Percentiles rank a stretch among this genome's conserved stretches.
phyloP scores from a whole-genome alignment of 1,139 yeast genomes.

The Pichia sp. region DNA sequence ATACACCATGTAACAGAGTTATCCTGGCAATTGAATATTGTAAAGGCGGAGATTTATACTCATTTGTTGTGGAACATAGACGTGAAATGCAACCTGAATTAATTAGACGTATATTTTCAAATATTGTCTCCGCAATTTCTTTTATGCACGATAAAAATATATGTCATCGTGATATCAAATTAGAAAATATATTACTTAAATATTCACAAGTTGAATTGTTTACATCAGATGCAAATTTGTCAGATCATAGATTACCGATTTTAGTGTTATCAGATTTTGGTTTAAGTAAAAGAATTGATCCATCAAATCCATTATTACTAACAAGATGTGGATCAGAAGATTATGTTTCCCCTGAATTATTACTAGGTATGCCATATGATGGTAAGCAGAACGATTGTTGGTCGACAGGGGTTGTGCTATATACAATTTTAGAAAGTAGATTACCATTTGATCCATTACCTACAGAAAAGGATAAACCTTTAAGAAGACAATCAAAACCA shows the following conservation, averaged over 20 bases:
- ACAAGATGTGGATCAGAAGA: conserved; percentile 96
- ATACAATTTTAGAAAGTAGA: conserved; percentile 74
- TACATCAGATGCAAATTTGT: conserved; percentile 22
- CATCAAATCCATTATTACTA: conserved; percentile 53
- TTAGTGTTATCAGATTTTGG: conserved; percentile 84
- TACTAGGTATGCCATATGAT: conserved; percentile 85
- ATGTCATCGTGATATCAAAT: conserved; percentile 82
- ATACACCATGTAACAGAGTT: conserved; percentile 27
- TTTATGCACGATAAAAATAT: conserved; percentile 63
- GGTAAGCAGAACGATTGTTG: conserved; percentile 88
- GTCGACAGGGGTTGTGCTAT: conserved; percentile 89
- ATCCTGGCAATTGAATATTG: conserved; percentile 70
- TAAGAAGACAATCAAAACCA: conserved; percentile 48
- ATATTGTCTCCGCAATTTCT: conserved; percentile 60
- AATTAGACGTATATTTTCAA: conserved; percentile 59
- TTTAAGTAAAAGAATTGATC: conserved; percentile 60
- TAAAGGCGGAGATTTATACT: conserved; percentile 77
- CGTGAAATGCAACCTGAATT: conserved; percentile 38
- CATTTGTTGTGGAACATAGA: conserved; percentile 45
- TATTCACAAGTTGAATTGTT: conserved; percentile 27
- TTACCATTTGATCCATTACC: conserved; percentile 83
- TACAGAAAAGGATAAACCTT: conserved; percentile 17
- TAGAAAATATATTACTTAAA: conserved; percentile 69
- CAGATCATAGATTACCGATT: conserved; percentile 32
- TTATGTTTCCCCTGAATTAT: conserved; percentile 86